Evolutionary conservation across 768 basidiomycete genomes (phyloP).

Genomic region (Hemileccinum impolitum): DNA sequence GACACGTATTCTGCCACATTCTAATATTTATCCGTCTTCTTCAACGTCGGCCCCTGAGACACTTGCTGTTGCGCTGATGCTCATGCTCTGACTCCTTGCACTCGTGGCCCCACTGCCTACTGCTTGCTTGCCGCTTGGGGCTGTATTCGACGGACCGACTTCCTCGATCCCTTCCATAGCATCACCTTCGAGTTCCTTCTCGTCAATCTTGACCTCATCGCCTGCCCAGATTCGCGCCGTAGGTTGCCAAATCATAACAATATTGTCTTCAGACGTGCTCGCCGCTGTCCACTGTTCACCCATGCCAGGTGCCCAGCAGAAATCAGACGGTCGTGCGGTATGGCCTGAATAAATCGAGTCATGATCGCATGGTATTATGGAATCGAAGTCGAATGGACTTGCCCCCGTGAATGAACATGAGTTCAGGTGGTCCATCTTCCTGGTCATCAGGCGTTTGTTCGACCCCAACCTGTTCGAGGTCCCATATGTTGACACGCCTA

Average conservation of each 20-base stretch:
- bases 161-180: conserved; percentile 73
- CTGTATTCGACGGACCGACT: conserved; percentile 19
- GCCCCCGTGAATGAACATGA: conserved; percentile 96
- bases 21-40: conserved; percentile 25
- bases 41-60: conserved; percentile 49
- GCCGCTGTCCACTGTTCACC: conserved; percentile 82
- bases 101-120: conserved; percentile 36
- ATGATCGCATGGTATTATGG: neutral
- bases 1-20: conserved; percentile 3
- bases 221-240: conserved; percentile 93
- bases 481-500: conserved; percentile 93
- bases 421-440: conserved; percentile 96
- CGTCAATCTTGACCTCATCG: conserved; percentile 80
- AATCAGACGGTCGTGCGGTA: conserved; percentile 86
- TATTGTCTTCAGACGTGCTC: conserved; percentile 94
- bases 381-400: conserved; percentile 24
- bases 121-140: conserved; percentile 15
- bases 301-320: conserved; percentile 89
- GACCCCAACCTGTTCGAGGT: conserved; percentile 83
- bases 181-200: conserved; percentile 80
- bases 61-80: conserved; percentile 50
- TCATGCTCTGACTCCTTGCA: conserved; percentile 57
- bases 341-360: conserved; percentile 52
- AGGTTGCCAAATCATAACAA: conserved; percentile 97
- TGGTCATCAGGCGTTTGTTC: conserved; percentile 98